Base-by-base conservation (phyloP, 768 basidiomycete species). In the Phaeolepiota aurea region DNA sequence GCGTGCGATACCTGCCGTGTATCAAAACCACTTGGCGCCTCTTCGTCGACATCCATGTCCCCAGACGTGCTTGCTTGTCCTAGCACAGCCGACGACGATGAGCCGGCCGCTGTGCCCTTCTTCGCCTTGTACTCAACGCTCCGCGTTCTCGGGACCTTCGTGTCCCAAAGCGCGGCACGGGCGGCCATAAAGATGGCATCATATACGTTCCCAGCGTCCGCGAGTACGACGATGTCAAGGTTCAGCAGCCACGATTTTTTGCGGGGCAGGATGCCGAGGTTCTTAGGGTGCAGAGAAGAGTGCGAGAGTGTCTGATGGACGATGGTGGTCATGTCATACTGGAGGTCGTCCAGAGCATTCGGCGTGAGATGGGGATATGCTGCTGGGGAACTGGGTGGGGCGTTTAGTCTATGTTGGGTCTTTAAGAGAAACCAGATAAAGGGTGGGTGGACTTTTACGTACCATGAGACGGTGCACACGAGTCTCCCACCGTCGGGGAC, bases 111-210 rank as follows among this genome's bases (percentile, higher is more conserved):
- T 7, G 44, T 42, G 13, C 32, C 46, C 44, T 63, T 62, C 21
- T 57, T 60, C 0, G 73, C 74, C 31, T 74, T 76, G 55, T 84
- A 88, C 44, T 85, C 81, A 0, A 91, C 73, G 2, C 66, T 65
- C 25, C 77, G 67, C 36, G 89, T 93, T 20, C 73, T 62, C 4
- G 89, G 89, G 0, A 92, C 80, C 40, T 76, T 81, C 12, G 86
- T 81, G 43, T 88, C 85, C 74, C 82, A 87, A 11, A 93, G 59
- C 0, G 87, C 88, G 1, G 83, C 81, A 11, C 83, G 74, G 1
- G 81, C 77, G 0, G 84, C 85, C 62, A 91, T 69, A 63, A 91
- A 84, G 1, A 91, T 56, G 22, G 79, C 82, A 48, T 93, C 89
- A 43, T 77, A 70, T 16, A 83, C 49, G 55, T 89, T 90, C 0